phyloP scores from a whole-genome alignment of 108 stramenopile species.

The Nitzschia putrida region DNA sequence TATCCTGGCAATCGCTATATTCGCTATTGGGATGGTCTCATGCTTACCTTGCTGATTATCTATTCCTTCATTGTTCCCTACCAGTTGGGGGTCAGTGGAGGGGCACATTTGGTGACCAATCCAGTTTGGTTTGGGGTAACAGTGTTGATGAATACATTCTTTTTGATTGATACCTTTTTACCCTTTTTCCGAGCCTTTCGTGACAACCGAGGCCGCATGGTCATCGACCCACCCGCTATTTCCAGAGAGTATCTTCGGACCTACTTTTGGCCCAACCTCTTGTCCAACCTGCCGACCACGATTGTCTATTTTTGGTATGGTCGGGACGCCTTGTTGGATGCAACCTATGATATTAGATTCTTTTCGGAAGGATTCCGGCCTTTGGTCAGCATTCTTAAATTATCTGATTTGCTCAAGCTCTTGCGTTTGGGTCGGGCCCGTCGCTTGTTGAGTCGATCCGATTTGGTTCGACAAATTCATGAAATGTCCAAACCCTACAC shows the following conservation, averaged over 20 bases:
- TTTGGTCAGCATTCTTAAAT: background rate
- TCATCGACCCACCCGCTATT: background rate
- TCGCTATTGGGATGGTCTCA: slow-evolving; percentile 1
- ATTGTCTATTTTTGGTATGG: background rate
- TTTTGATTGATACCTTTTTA: slow-evolving; percentile 4
- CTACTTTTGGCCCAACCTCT: background rate
- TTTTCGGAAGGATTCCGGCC: background rate
- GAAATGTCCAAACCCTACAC: background rate
- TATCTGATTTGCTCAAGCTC: background rate
- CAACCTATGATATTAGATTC: background rate
- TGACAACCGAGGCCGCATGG: background rate
- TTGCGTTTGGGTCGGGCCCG: slow-evolving; percentile 1
- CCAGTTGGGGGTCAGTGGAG: slow-evolving; percentile 1
- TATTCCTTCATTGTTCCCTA: slow-evolving; percentile 4
- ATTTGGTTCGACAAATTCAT: background rate
- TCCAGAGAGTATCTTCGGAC: background rate
- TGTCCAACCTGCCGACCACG: background rate
- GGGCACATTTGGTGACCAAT: background rate
- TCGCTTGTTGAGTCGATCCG: background rate
- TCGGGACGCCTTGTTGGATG: background rate
- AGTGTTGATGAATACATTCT: background rate
- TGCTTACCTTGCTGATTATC: background rate
- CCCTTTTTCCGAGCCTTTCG: background rate
- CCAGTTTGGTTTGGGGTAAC: background rate
- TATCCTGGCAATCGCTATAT: background rate